phyloP scores from a whole-genome alignment of 805 yeast species.

The Metschnikowia noctiluminum region DNA sequence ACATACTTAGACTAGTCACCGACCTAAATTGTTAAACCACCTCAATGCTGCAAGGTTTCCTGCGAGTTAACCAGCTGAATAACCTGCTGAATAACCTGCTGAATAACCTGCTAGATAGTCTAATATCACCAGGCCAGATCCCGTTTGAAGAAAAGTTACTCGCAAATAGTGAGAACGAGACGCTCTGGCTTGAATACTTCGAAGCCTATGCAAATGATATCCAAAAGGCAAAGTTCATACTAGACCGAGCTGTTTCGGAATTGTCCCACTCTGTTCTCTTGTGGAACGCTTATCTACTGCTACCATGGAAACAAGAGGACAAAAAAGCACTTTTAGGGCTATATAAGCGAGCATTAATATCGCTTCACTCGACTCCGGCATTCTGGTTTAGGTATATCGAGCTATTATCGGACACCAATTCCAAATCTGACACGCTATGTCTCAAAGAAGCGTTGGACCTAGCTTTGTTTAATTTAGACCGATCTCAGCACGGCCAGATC shows the following conservation, averaged over 20 bases:
- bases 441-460: conserved; percentile 37
- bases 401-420: not conserved
- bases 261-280: conserved; percentile 16
- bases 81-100: no score
- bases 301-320: conserved; percentile 11
- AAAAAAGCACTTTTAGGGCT: not conserved
- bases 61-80: no score
- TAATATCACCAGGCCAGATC: conserved; percentile 9
- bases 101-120: conserved; percentile 7
- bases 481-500: conserved; percentile 43
- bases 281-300: conserved; percentile 18
- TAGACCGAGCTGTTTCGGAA: conserved; percentile 16
- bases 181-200: conserved; percentile 17
- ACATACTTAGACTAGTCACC: no score
- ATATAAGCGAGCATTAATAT: conserved; percentile 10
- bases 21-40: no score
- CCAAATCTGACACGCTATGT: not conserved
- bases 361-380: conserved; percentile 8
- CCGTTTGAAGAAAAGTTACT: conserved; percentile 13
- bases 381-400: conserved; percentile 13
- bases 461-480: conserved; percentile 47
- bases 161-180: conserved; percentile 10
- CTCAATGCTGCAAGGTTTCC: no score
- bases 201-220: conserved; percentile 8
- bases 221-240: conserved; percentile 10